A percentile compares a stretch with the other conserved stretches of the same genome.
Evolutionary conservation across 495 filamentous ascomycete species (phyloP).

Genomic region (Penicillium fimorum): DNA sequence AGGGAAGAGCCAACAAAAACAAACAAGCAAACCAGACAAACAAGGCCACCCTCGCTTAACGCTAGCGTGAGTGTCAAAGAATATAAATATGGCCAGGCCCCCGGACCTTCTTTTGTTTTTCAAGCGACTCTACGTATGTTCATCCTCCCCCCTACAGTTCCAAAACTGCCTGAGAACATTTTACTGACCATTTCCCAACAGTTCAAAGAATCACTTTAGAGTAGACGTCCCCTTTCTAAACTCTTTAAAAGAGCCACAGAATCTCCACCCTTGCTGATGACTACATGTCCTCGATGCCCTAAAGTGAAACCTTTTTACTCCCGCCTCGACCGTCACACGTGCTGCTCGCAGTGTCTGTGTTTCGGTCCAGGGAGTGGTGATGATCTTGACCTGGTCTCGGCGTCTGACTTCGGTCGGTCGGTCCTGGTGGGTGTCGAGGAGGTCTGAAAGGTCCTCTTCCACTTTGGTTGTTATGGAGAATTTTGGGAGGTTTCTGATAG

Average conservation of each 20-base stretch:
- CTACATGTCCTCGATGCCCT: constrained; percentile 63
- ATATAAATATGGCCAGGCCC: constrained; percentile 27
- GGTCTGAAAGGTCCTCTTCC: constrained; percentile 61
- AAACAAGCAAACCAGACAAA: constrained; percentile 35
- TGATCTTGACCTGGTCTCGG: constrained; percentile 66
- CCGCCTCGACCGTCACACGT: constrained; percentile 49
- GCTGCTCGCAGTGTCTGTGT: constrained; percentile 28
- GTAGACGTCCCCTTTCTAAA: constrained; percentile 75
- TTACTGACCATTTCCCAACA: constrained; percentile 39
- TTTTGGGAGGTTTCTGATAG: background rate
- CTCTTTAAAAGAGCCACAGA: constrained; percentile 77
- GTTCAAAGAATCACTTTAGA: constrained; percentile 91
- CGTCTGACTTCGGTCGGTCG: constrained; percentile 62
- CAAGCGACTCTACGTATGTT: constrained; percentile 67
- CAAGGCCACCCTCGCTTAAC: constrained; percentile 30
- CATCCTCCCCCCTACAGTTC: constrained; percentile 38
- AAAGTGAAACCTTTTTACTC: constrained; percentile 67
- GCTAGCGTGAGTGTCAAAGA: constrained; percentile 22
- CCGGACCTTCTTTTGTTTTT: constrained; percentile 35
- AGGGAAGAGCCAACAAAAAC: constrained; percentile 14
- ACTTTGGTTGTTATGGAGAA: constrained; percentile 8
- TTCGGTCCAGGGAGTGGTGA: constrained; percentile 63
- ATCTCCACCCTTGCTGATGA: constrained; percentile 76
- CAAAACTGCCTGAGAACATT: background rate
- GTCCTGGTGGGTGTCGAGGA: constrained; percentile 66